These are phyloP conservation scores for Urtica urens DNA, from an alignment of 306 rosid species.

Conservation along the genomic window DNA sequence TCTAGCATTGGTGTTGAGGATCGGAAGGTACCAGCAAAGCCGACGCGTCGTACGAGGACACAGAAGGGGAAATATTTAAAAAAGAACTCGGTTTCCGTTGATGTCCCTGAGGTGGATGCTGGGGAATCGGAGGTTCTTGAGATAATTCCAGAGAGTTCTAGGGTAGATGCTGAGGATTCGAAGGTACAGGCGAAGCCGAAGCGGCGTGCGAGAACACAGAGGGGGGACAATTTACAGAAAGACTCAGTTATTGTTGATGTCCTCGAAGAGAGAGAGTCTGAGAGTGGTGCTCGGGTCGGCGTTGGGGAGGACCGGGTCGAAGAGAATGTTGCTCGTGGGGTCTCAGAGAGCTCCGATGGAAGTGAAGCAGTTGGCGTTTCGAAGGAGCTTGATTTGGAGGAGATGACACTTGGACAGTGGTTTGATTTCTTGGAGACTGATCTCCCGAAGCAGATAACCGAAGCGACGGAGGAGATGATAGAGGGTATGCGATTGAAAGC, in stretches of 20 bases:
- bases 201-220: too few relatives aligned
- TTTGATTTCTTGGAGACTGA: constrained; percentile 53
- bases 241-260: neutral
- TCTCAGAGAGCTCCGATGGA: constrained; percentile 11
- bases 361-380: constrained; percentile 8
- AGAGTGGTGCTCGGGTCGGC: neutral
- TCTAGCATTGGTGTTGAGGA: constrained; percentile 11
- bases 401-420: constrained; percentile 65
- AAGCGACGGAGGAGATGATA: constrained; percentile 49
- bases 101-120: constrained; percentile 1
- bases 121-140: constrained; percentile 2
- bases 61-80: constrained; percentile 21
- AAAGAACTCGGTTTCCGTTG: neutral
- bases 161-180: constrained; percentile 15
- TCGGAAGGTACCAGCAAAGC: constrained; percentile 12
- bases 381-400: constrained; percentile 46
- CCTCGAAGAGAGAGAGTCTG: constrained; percentile 20
- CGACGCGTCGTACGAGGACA: too few relatives aligned
- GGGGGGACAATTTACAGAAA: constrained; percentile 18
- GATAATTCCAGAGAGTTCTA: constrained; percentile 18
- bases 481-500: constrained; percentile 43
- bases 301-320: neutral
- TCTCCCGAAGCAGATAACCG: constrained; percentile 49
- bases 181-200: constrained; percentile 14
- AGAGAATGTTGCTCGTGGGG: constrained; percentile 1